Conservation (phyloP, 441 rosid species). For the Syzygium malaccense region DNA sequence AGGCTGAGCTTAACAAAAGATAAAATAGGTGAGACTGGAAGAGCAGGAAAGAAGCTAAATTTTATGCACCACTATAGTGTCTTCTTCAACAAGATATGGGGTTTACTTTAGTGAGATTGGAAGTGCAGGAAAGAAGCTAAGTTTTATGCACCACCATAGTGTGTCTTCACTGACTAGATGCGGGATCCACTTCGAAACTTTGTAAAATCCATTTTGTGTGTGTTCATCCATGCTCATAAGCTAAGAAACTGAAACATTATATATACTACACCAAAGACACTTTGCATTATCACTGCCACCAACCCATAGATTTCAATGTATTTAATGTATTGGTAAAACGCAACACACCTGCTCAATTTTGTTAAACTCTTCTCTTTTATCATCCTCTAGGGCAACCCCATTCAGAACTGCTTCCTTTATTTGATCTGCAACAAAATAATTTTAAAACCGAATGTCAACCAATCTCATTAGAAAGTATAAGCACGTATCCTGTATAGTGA, state of each 20-base stretch:
- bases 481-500: not conserved
- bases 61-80: not conserved
- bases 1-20: not conserved
- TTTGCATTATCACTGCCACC: not conserved
- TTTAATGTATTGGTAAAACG: not conserved
- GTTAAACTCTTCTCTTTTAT: conserved; percentile 73
- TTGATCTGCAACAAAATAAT: conserved; percentile 29
- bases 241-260: not conserved
- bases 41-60: not conserved
- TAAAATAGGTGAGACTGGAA: not conserved
- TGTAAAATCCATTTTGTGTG: not conserved
- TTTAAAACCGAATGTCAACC: not conserved
- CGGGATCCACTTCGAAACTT: not conserved
- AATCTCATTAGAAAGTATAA: not conserved
- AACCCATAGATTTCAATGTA: not conserved
- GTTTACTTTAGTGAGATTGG: not conserved
- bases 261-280: not conserved
- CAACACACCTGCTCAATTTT: conserved; percentile 72
- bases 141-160: not conserved
- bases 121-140: not conserved
- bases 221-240: not conserved
- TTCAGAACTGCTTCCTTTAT: conserved; percentile 83
- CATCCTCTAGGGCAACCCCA: conserved; percentile 87
- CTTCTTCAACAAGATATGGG: not conserved
- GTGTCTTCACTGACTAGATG: not conserved